phyloP scores from a whole-genome alignment of 345 rosid species.

The Eucalyptus pumila region DNA sequence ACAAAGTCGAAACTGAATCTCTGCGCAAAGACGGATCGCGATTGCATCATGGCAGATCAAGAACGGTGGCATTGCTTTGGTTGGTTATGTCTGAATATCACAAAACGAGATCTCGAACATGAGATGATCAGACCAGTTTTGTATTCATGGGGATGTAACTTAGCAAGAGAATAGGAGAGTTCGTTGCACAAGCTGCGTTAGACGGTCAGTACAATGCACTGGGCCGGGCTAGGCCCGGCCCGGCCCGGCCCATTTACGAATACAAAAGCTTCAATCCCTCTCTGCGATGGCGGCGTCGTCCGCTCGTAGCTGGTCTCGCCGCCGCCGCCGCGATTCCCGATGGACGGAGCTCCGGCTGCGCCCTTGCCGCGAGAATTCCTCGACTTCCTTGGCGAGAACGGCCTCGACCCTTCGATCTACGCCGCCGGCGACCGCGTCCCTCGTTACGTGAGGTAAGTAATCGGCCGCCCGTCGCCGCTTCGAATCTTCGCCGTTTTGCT shows the following conservation, averaged over 20 bases:
- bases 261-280: background rate
- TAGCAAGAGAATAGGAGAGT: background rate
- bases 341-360: background rate
- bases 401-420: constrained; percentile 69
- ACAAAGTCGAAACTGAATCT: background rate
- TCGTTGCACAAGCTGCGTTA: background rate
- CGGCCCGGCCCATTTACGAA: background rate
- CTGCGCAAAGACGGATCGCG: background rate
- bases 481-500: background rate
- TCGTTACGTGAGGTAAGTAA: constrained; percentile 61
- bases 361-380: constrained; percentile 58
- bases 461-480: background rate
- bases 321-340: background rate
- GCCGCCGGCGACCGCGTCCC: constrained; percentile 37
- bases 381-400: constrained; percentile 47
- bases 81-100: background rate
- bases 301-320: background rate
- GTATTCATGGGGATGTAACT: background rate
- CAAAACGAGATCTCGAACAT: background rate
- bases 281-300: background rate
- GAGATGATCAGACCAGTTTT: background rate
- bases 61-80: background rate
- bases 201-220: background rate
- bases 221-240: background rate
- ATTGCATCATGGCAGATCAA: background rate